Evolutionary conservation across 2,329 filamentous ascomycete genomes (phyloP), one percentile per base, ranked within the genome.

Genomic region (Teratosphaeria pseudoeucalypti): DNA sequence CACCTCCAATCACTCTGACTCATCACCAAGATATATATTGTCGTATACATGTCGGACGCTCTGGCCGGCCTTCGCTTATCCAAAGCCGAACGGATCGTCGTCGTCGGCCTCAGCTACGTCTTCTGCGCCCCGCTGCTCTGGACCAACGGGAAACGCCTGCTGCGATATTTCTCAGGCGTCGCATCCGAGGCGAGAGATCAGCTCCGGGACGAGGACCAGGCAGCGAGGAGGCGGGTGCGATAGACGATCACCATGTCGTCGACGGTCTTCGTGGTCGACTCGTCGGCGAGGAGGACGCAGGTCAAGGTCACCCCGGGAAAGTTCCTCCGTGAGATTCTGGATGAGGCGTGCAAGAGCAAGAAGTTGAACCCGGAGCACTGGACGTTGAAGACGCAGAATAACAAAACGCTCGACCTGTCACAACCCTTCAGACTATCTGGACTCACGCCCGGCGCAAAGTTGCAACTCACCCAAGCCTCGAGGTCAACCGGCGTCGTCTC

Each of bases 381-480:
- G 75, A 82, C 87, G 26, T 77, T 99, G 60, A 97, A 95, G 88
- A 91, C 88, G 68, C 79, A 92, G 73, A 91, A 90, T 72, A 89
- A 92, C 74, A 96, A 92, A 71, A 80, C 84, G 37, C 79, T 99
- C 60, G 91, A 96, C 69, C 82, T 99, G 9, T 92, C 91, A 6
- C 82, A 90, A 59, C 87, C 89, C 52, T 90, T 92, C 72, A 86
- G 92, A 55, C 84, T 92, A 32, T 88, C 91, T 5, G 90, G 91
- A 56, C 85, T 99, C 6, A 80, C 82, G 12, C 83, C 89, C 43
- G 94, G 94, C 62, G 92, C 94, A 61, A 95, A 95, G 71, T 84
- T 99, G 60, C 92, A 97, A 71, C 88, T 99, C 56, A 87, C 96
- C 26, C 86, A 90, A 70, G 86, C 88, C 61, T 94, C 92, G 54